These are phyloP conservation scores for Bisporella sp. DNA, from an alignment of 2,329 filamentous ascomycete species.

Conservation along the genomic window DNA sequence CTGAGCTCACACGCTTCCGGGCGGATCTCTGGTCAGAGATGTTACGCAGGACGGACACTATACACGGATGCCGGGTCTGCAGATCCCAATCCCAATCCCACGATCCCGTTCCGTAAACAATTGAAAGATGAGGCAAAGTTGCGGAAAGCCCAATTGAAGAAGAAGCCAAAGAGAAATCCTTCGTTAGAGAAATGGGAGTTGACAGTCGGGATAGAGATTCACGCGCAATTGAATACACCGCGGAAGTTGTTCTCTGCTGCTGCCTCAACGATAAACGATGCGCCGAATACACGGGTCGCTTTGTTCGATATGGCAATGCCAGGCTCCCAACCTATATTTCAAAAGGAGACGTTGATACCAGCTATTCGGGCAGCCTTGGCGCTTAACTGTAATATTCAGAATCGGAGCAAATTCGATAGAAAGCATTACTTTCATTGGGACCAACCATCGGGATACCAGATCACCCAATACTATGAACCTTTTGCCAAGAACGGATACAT, in stretches of 20 bases:
- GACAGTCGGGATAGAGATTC: conserved; percentile 94
- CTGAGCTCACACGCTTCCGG: conserved; percentile 11
- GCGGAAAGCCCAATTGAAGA: conserved; percentile 31
- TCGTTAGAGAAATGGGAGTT: conserved; percentile 68
- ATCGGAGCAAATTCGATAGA: conserved; percentile 77
- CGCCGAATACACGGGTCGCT: conserved; percentile 80
- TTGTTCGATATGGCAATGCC: conserved; percentile 86
- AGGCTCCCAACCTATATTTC: conserved; percentile 81
- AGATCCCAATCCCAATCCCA: conserved; percentile 3
- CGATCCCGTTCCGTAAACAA: conserved; percentile 58
- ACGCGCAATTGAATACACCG: conserved; percentile 86
- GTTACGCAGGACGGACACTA: conserved; percentile 9
- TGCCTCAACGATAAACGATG: conserved; percentile 54
- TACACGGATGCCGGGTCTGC: conserved; percentile 9
- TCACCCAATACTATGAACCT: conserved; percentile 87
- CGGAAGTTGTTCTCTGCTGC: conserved; percentile 84
- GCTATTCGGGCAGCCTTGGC: conserved; percentile 86
- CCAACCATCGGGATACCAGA: conserved; percentile 93
- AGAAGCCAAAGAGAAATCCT: conserved; percentile 31
- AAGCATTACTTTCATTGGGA: conserved; percentile 99
- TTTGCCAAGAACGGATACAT: conserved; percentile 66
- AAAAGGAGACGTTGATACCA: conserved; percentile 74
- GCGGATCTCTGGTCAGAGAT: conserved; percentile 6
- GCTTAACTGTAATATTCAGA: conserved; percentile 71
- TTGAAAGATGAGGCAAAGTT: conserved; percentile 60